phyloP scores from a whole-genome alignment of 331 rosid species.

The Acacia concinna region DNA sequence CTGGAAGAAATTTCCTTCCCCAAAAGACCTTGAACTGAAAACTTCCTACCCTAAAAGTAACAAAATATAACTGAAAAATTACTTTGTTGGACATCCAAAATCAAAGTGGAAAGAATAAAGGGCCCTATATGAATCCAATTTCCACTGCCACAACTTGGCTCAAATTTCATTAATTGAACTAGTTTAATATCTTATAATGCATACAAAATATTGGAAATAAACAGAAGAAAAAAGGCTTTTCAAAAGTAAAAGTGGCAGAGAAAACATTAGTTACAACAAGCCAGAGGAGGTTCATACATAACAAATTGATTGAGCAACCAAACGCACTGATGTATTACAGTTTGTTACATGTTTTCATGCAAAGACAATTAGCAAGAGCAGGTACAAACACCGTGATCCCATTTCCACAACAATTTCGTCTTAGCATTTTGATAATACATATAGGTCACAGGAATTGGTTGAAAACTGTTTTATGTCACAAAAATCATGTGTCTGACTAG shows the following conservation, averaged over 20 bases:
- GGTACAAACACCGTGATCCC: conserved; percentile 5
- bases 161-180: conserved; percentile 5
- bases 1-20: conserved; percentile 64
- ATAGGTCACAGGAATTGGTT: conserved; percentile 1
- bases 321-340: conserved; percentile 17
- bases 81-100: conserved; percentile 16
- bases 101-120: conserved; percentile 22
- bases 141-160: conserved; percentile 1
- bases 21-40: conserved; percentile 87
- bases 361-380: background rate
- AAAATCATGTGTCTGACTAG: conserved; percentile 3
- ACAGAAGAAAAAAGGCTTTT: background rate
- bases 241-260: conserved; percentile 13
- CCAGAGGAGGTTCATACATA: conserved; percentile 1
- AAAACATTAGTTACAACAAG: conserved; percentile 16
- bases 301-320: conserved; percentile 19
- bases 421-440: background rate
- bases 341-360: conserved; percentile 16
- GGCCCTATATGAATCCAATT: background rate
- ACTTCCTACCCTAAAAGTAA: conserved; percentile 73
- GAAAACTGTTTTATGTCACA: conserved; percentile 1
- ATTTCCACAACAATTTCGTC: background rate
- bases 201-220: background rate
- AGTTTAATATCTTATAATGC: background rate
- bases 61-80: conserved; percentile 21